These are phyloP conservation scores for Astrothelium subdiscretum DNA, from an alignment of 495 filamentous ascomycete species.

Conservation along the genomic window DNA sequence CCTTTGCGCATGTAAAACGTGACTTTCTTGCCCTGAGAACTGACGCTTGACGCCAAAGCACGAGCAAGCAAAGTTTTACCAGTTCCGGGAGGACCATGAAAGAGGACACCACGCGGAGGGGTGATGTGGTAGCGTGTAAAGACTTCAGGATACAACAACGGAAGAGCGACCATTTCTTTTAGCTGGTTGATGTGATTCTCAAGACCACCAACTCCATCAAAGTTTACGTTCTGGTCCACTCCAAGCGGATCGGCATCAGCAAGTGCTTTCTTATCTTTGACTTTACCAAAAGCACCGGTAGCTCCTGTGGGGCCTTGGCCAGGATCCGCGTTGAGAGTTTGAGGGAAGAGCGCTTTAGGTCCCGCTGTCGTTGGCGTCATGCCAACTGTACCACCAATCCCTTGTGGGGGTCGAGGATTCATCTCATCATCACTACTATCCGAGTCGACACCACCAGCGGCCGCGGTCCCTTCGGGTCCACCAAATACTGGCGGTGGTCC, in stretches of 20 bases:
- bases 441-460: constrained; percentile 71
- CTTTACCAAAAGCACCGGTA: constrained; percentile 76
- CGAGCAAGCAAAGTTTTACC: constrained; percentile 93
- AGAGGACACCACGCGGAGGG: constrained; percentile 86
- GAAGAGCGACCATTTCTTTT: constrained; percentile 95
- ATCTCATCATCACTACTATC: constrained; percentile 94
- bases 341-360: constrained; percentile 45
- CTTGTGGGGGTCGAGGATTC: constrained; percentile 40
- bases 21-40: constrained; percentile 74
- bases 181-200: constrained; percentile 87
- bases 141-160: constrained; percentile 89
- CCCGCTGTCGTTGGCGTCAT: constrained; percentile 65
- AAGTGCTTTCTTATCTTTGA: constrained; percentile 68
- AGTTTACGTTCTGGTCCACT: constrained; percentile 81
- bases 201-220: constrained; percentile 82
- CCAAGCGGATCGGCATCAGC: constrained; percentile 92
- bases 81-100: constrained; percentile 93
- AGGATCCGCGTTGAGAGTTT: constrained; percentile 53
- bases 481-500: constrained; percentile 61
- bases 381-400: constrained; percentile 50
- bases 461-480: constrained; percentile 63
- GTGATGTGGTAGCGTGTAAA: constrained; percentile 84
- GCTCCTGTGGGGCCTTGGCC: constrained; percentile 52
- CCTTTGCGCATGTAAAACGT: constrained; percentile 99
- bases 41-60: constrained; percentile 75